Percentiles rank a stretch among this genome's conserved stretches.
Conservation (phyloP, 441 rosid genomes). For the Flueggea neowawraea region DNA sequence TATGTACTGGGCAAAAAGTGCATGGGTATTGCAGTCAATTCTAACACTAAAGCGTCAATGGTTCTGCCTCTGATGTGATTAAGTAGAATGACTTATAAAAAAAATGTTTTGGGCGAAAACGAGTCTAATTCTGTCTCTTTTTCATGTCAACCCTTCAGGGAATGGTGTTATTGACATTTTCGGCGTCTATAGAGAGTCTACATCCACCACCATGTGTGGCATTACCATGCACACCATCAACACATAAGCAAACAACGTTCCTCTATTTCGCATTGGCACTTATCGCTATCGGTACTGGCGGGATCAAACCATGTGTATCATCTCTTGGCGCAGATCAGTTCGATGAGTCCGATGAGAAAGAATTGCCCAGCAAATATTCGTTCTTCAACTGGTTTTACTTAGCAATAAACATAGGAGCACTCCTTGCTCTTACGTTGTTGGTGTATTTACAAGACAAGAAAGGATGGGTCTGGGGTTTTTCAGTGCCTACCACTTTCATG, state of each 20-base stretch:
- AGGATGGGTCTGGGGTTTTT: constrained; percentile 36
- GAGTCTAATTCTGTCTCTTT: not conserved
- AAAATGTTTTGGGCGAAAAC: no score
- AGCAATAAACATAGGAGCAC: constrained; percentile 31
- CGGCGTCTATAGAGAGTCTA: not conserved
- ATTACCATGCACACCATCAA: constrained; percentile 1
- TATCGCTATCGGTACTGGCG: constrained; percentile 9
- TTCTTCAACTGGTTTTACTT: constrained; percentile 34
- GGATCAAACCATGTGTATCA: constrained; percentile 11
- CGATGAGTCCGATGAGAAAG: constrained; percentile 5
- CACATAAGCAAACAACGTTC: not conserved
- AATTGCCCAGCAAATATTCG: not conserved
- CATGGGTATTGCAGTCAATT: no score
- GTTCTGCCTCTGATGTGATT: no score
- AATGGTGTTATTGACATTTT: constrained; percentile 5
- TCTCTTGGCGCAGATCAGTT: constrained; percentile 11
- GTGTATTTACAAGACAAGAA: constrained; percentile 30
- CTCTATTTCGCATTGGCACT: not conserved
- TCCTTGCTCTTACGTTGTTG: constrained; percentile 23
- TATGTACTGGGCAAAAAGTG: no score
- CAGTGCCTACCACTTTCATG: constrained; percentile 29
- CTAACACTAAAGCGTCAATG: no score
- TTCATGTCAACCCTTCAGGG: not conserved
- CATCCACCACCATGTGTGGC: not conserved
- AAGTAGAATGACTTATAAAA: no score